Evolutionary conservation across 306 rosid species (phyloP).

Genomic region (Hylodesmum podocarpum): DNA sequence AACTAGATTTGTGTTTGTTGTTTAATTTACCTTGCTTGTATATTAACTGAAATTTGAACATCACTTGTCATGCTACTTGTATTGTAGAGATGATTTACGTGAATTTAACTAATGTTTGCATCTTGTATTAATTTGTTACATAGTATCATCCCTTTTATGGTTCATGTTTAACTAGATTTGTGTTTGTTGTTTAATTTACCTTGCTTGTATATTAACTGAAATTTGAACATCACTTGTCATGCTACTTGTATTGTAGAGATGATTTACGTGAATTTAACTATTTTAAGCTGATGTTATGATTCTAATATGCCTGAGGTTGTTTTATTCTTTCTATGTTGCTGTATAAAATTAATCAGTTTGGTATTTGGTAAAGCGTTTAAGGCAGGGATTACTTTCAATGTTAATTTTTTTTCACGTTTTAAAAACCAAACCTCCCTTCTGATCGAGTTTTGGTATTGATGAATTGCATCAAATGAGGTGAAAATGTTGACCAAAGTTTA

Average conservation of each 20-base stretch:
- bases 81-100: constrained; percentile 18
- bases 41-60: neutral
- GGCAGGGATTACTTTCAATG: neutral
- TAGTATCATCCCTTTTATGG: neutral
- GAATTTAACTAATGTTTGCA: constrained; percentile 24
- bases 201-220: constrained; percentile 15
- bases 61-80: neutral
- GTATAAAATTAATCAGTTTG: too few species aligned
- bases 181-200: constrained; percentile 18
- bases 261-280: constrained; percentile 7
- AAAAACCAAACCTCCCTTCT: neutral
- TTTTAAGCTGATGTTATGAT: constrained; percentile 10
- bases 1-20: constrained; percentile 23
- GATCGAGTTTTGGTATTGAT: neutral
- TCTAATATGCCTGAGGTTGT: neutral
- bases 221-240: neutral
- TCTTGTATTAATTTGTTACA: too few species aligned
- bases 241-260: constrained; percentile 31
- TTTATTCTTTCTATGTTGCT: neutral
- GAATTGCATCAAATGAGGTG: neutral
- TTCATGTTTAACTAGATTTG: constrained; percentile 9
- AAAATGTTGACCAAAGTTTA: neutral
- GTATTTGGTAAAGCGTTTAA: neutral
- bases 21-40: constrained; percentile 11
- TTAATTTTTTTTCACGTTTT: neutral